Evolutionary conservation across 805 yeast genomes (phyloP), one percentile per base, ranked within the genome.

Genomic region (Spathaspora hagerdaliae): DNA sequence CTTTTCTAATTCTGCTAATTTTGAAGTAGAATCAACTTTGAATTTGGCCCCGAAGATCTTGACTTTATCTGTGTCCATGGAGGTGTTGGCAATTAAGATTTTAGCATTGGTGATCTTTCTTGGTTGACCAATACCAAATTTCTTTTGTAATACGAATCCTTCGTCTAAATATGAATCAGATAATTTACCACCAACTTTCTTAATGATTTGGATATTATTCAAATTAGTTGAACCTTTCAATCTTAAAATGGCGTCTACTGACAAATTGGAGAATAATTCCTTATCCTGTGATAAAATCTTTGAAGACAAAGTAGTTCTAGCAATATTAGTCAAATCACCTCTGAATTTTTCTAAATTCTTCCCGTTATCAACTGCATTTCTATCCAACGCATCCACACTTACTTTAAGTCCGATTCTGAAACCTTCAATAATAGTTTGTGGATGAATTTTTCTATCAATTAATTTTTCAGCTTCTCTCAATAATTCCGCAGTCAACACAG

Each of bases 21-120:
- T 94, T 49, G 92, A 79, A 7, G 98, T 94, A 19, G 96, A 83
- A 65, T 92, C 97, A 39, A 94, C 98, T 67, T 90, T 88, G 72
- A 94, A 91, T 65, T 94, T 91, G 48, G 99, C 97, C 51, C 99
- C 99, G 67, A 94, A 94, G 46, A 94, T 83, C 69, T 94, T 94
- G 50, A 94, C 97, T 67, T 94, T 94, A 63, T 94, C 99, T 7
- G 99, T 94, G 63, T 94, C 99, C 83, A 88, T 77, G 14, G 97
- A 83, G 5, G 99, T 94, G 69, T 94, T 94, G 13, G 99, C 96
- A 60, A 94, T 86, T 51, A 94, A 76, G 54, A 94, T 89, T 55
- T 79, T 83, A 31, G 96, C 96, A 60, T 92, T 83, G 58, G 81
- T 81, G 45, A 94, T 68, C 58, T 74, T 79, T 68, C 88, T 91